Base-by-base conservation (phyloP, 2,329 filamentous ascomycete genomes). In the Didymellaceae sp. region DNA sequence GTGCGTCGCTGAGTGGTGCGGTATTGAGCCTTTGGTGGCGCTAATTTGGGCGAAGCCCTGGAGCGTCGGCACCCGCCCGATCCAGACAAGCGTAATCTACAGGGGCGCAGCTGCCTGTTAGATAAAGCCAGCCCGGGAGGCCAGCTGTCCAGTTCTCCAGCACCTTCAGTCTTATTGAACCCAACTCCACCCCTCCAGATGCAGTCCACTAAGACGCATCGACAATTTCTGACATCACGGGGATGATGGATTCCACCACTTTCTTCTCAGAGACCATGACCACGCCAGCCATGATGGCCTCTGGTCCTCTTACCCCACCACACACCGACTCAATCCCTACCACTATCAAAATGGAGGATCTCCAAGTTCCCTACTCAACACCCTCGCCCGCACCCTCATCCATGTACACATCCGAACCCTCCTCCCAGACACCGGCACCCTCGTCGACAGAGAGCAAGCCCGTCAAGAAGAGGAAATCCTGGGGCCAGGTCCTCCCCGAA, bases 401-500 rank as follows among this genome's bases (percentile, higher is more conserved):
- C 6, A 46, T 55, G 11, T 45, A 48, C 31, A 55, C 53, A 37
- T 56, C 62, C 18, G 54, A 65, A 42, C 40, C 62, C 34, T 46
- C 57, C 26, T 20, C 54, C 16, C 49, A 61, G 4, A 63, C 61
- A 26, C 61, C 63, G 38, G 57, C 55, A 7, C 61, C 54, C 8
- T 62, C 62, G 20, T 47, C 63, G 45, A 45, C 60, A 45, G 57
- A 57, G 43, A 50, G 64, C 28, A 94, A 90, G 78, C 81, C 83
- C 1, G 78, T 82, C 26, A 97, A 97, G 85, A 97, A 97, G 85
- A 83, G 94, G 67, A 99, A 97, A 79, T 97, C 94, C 39, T 99
- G 94, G 94, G 94, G 94, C 40, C 94, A 99, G 76, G 90, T 96
- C 73, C 86, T 97, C 31, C 94, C 94, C 14, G 90, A 95, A 70